Evolutionary conservation across 441 rosid genomes (phyloP).

Genomic region (Hypseocharis bilobata): DNA sequence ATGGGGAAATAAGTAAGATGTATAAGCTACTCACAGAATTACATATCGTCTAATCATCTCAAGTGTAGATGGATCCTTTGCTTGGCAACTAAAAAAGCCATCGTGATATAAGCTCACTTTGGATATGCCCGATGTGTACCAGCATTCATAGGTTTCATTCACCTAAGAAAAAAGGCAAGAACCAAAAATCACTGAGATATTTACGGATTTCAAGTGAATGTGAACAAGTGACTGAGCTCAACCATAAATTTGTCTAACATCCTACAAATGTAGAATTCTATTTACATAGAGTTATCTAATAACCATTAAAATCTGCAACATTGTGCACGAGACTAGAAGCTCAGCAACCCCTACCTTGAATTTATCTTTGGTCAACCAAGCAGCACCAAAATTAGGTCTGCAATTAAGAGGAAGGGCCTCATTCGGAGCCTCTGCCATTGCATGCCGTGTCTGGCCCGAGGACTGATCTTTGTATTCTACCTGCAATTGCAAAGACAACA

Average conservation of each 20-base stretch:
- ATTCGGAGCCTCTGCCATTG: constrained; percentile 73
- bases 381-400: constrained; percentile 68
- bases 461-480: constrained; percentile 68
- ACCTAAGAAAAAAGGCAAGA: constrained; percentile 37
- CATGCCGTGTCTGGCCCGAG: constrained; percentile 47
- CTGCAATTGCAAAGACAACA: constrained; percentile 28
- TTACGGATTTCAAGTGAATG: not conserved
- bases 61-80: constrained; percentile 42
- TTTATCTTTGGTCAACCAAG: constrained; percentile 60
- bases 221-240: not conserved
- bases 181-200: not conserved
- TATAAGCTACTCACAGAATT: constrained; percentile 45
- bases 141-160: constrained; percentile 81
- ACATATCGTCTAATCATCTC: constrained; percentile 47
- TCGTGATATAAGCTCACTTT: constrained; percentile 61
- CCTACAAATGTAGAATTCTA: not conserved
- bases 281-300: not conserved
- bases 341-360: constrained; percentile 48
- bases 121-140: constrained; percentile 57
- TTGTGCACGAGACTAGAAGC: not conserved
- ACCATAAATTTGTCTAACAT: not conserved
- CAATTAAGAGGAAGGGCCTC: constrained; percentile 83
- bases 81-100: constrained; percentile 60
- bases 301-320: not conserved
- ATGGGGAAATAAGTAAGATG: not conserved